Base-by-base conservation (phyloP, 2,329 filamentous ascomycete species). In the Curvularia lunata region DNA sequence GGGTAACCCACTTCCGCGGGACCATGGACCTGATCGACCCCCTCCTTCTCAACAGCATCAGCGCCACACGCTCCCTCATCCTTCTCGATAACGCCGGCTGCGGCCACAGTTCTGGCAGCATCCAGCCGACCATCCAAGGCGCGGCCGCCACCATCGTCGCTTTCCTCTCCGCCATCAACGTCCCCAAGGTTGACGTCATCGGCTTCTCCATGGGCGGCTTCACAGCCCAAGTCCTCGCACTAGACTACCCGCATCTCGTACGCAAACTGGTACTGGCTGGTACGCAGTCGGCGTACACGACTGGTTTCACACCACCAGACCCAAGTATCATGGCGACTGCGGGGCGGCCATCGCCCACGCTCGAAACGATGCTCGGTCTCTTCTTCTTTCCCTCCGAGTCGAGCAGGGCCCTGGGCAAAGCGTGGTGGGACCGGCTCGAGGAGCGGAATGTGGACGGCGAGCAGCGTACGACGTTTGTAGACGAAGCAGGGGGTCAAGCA, bases 171-270 rank as follows among this genome's bases (percentile, higher is more conserved):
- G 68, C 73, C 2, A 58, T 80, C 13, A 51, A 52, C 1, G 61
- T 82, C n/a, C 30, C 54, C 0, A 64, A 78, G 48, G 71, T 79
- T 46, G 81, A 84, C 56, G 61, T 84, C 7, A 54, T 84, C 40
- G 82, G 83, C 1, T 84, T 81, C 67, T 83, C 79, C 9, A 81
- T 84, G 77, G 82, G 82, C 13, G 82, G 82, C 0, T 76, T 73
- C 30, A 77, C 77, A 4, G 81, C 79, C 6, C 82, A 84, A 60
- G 67, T 81, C 47, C 69, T 83, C 4, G 79, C 80, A 1, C 71
- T 83, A 23, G 69, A 71, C 23, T 65, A 67, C 1, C 65, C 65
- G 1, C 61, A 80, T 1, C n/a, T 66, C 3, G 74, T 81, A 0
- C 75, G 78, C 1, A 74, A 75, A 18, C 67, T 83, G 7, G 72